Evolutionary conservation across 495 filamentous ascomycete species (phyloP), one percentile per base, ranked within the genome.

Genomic region (Melanomma pulvis-pyrius): DNA sequence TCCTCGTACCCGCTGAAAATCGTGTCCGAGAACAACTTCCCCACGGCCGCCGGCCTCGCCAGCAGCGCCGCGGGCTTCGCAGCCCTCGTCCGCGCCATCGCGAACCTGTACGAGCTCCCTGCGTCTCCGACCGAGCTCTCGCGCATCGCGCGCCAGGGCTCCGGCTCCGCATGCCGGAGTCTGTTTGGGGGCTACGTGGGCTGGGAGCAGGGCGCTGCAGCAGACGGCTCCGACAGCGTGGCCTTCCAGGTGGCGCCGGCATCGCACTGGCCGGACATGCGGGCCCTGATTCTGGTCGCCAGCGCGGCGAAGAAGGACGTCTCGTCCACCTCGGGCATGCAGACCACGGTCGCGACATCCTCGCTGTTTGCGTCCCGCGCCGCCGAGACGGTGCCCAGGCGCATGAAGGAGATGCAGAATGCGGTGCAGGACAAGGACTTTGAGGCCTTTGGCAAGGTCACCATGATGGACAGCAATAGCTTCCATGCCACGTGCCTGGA

Each of bases 21-120:
- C 65, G 92, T 93, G 58, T 92, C 88, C 63, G 88, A 91, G 77
- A 98, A 98, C 84, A 98, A 98, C 82, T 98, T 98, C 85, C 94
- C 94, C 57, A 98, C 94, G 25, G 94, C 94, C 29, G 94, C 94
- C n/a, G 94, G 94, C 17, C 87, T 98, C 21, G 94, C 94, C 25
- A 90, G 87, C 51, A 94, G 90, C 0, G 94, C 94, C 15, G 94
- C 94, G 4, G 94, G 94, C 36, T 98, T 98, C 73, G 94, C 94
- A 17, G 94, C 94, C 15, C 86, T 98, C 0, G 92, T 98, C 44
- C 86, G 93, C 49, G 92, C 92, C 44, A 91, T 98, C 67, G 94
- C 96, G 15, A 82, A 97, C 74, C 84, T 98, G 30, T 98, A 97
- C 79, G 80, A 89, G 73, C 86, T 98, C 1, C 88, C 88, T 0